A percentile compares a stretch with the other conserved stretches of the same genome.
Conservation (phyloP, 345 rosid species). For the Salix purpurea region DNA sequence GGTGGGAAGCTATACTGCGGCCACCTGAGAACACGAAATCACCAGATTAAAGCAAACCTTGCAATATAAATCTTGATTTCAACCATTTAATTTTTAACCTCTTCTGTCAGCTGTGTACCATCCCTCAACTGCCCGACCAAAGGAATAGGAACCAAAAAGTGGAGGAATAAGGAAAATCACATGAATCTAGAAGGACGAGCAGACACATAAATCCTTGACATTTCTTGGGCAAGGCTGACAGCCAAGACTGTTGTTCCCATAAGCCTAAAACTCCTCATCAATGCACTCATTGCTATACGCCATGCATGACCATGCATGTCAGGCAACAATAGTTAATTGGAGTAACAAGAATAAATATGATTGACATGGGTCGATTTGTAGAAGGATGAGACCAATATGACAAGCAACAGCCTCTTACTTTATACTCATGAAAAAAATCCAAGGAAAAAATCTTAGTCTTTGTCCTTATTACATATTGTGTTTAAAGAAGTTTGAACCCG, state of each 20-base stretch:
- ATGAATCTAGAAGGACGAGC: background rate
- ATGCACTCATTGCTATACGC: background rate
- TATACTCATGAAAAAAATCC: background rate
- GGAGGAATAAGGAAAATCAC: background rate
- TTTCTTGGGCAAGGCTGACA: background rate
- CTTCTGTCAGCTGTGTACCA: too few relatives aligned
- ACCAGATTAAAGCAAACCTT: background rate
- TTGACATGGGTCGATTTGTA: background rate
- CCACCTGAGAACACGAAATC: conserved; percentile 59
- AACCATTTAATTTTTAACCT: background rate
- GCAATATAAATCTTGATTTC: background rate
- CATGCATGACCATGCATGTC: background rate
- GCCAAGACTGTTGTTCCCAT: background rate
- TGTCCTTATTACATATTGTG: background rate
- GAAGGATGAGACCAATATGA: background rate
- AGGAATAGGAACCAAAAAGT: background rate
- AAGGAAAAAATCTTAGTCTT: background rate
- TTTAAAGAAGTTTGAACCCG: background rate
- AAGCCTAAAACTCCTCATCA: background rate
- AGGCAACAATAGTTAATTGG: background rate
- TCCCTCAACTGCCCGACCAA: background rate
- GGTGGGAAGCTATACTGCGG: conserved; percentile 70
- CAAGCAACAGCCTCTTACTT: background rate
- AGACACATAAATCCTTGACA: background rate
- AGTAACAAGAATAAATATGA: background rate